These are phyloP conservation scores for Fusarium sp. DNA, from an alignment of 2,329 filamentous ascomycete genomes.

Conservation along the genomic window DNA sequence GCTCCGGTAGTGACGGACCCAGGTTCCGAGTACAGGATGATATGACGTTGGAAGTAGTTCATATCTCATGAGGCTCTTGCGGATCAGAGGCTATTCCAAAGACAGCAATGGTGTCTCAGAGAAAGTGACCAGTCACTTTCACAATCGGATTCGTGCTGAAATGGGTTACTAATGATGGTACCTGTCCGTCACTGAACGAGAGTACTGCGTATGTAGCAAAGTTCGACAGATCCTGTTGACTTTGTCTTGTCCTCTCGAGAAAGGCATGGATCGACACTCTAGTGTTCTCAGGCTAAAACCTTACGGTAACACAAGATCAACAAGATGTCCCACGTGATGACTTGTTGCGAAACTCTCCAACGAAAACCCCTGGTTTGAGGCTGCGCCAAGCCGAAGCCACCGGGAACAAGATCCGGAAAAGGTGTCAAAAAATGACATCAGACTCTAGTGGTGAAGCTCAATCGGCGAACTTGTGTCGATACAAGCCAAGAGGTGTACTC, in stretches of 20 bases:
- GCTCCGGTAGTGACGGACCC: background rate
- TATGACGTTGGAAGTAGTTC: background rate
- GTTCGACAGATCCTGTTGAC: constrained; percentile 11
- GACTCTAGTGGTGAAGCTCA: background rate
- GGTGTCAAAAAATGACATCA: constrained; percentile 18
- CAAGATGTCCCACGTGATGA: background rate
- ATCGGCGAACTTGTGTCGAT: background rate
- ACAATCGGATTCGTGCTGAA: background rate
- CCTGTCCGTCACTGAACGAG: background rate
- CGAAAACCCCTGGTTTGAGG: constrained; percentile 12
- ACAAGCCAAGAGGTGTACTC: background rate
- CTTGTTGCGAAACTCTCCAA: background rate
- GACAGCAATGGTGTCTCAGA: background rate
- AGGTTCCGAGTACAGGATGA: too few species aligned
- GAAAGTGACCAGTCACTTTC: constrained; percentile 6
- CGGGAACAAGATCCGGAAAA: constrained; percentile 11
- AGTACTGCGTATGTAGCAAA: background rate
- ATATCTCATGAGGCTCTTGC: background rate
- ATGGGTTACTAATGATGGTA: background rate
- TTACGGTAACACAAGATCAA: background rate
- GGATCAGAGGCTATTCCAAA: constrained; percentile 1
- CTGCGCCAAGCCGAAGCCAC: constrained; percentile 19
- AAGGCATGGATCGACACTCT: constrained; percentile 24
- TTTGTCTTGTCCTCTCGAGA: background rate
- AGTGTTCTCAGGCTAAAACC: background rate